Conservation (phyloP, 192 early-diverging fungal genomes). For the Podila horticola region DNA sequence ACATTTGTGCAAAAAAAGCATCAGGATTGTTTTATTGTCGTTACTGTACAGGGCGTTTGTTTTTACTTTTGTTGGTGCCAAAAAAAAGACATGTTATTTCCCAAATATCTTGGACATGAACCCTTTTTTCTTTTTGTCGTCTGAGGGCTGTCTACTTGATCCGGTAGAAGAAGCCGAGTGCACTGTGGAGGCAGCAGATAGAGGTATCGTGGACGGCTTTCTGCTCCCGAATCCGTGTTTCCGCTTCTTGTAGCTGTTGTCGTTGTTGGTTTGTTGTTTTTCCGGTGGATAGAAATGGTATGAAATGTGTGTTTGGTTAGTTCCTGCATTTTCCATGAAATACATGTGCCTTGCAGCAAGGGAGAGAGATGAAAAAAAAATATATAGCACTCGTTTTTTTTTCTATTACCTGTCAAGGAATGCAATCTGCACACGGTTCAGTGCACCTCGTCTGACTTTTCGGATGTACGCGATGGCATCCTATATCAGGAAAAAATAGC, state of each 20-base stretch:
- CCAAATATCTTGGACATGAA: conserved; percentile 52
- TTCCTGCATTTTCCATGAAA: not conserved
- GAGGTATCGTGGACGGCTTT: conserved; percentile 11
- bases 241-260: conserved; percentile 46
- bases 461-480: conserved; percentile 60
- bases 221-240: conserved; percentile 47
- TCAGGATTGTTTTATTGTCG: too few species aligned
- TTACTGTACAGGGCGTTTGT: not conserved
- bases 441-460: conserved; percentile 55
- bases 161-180: not conserved
- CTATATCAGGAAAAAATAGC: conserved; percentile 33
- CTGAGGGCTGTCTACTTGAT: conserved; percentile 36
- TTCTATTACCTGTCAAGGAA: conserved; percentile 55
- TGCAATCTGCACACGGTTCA: conserved; percentile 56
- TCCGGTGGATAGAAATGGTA: not conserved
- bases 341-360: not conserved
- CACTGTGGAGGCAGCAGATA: not conserved
- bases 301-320: not conserved
- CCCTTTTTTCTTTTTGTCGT: conserved; percentile 48
- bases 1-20: too few species aligned
- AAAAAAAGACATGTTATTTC: conserved; percentile 5
- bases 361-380: not conserved
- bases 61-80: too few species aligned
- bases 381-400: not conserved
- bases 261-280: not conserved